Evolutionary conservation across 2,329 filamentous ascomycete species (phyloP).

Genomic region (Pseudogymnoascus sp.): DNA sequence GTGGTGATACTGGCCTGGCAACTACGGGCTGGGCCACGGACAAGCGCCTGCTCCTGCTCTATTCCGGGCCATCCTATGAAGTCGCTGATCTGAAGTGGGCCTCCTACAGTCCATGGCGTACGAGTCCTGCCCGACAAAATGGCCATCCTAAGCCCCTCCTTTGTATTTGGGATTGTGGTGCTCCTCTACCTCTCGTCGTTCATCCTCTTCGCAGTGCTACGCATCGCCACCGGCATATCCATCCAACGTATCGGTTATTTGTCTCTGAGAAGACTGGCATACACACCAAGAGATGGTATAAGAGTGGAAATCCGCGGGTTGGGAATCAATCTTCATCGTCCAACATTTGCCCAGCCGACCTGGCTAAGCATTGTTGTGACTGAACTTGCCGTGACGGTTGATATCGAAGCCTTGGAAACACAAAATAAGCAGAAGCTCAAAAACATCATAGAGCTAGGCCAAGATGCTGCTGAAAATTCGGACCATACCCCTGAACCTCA

Average conservation of each 20-base stretch:
- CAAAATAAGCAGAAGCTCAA: slow-evolving; percentile 34
- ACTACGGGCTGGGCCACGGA: background rate
- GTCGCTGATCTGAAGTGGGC: background rate
- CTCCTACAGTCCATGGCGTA: slow-evolving; percentile 1
- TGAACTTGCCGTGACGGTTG: slow-evolving; percentile 77
- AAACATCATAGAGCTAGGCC: slow-evolving; percentile 15
- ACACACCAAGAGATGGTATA: slow-evolving; percentile 81
- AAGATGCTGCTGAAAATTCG: slow-evolving; percentile 22
- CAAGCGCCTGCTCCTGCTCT: background rate
- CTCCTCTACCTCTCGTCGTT: slow-evolving; percentile 88
- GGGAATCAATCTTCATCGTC: slow-evolving; percentile 81
- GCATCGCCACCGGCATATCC: slow-evolving; percentile 87
- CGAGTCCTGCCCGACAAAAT: slow-evolving; percentile 34
- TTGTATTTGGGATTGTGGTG: slow-evolving; percentile 77
- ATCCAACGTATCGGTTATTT: slow-evolving; percentile 94
- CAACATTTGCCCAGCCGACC: slow-evolving; percentile 94
- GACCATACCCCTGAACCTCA: slow-evolving; percentile 9
- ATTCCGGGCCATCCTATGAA: background rate
- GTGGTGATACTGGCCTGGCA: background rate
- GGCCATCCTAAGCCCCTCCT: slow-evolving; percentile 68
- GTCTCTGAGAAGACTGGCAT: slow-evolving; percentile 83
- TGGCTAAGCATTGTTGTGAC: slow-evolving; percentile 88
- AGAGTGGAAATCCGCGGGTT: slow-evolving; percentile 85
- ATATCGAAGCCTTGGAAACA: slow-evolving; percentile 60
- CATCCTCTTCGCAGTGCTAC: slow-evolving; percentile 84